A percentile compares a stretch with the other conserved stretches of the same genome.
phyloP scores from a whole-genome alignment of 345 rosid species.

The Heritiera littoralis region DNA sequence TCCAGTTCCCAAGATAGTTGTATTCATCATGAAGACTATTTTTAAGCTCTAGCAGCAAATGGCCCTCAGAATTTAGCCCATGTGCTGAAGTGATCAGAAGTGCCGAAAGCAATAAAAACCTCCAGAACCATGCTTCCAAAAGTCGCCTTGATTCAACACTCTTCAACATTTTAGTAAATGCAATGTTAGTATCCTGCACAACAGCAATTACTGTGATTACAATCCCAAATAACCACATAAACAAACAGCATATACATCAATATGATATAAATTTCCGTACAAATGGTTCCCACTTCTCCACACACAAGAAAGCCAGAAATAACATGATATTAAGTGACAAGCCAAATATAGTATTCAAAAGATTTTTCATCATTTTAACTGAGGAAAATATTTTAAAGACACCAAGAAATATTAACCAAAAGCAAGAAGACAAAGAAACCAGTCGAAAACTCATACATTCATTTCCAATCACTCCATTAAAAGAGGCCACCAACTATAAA shows the following conservation, averaged over 20 bases:
- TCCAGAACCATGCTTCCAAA: constrained; percentile 37
- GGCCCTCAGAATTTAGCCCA: constrained; percentile 74
- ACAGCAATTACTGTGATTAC: background rate
- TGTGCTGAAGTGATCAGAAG: constrained; percentile 46
- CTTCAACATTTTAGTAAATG: constrained; percentile 28
- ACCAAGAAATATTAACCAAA: background rate
- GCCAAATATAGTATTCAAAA: background rate
- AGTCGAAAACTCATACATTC: background rate
- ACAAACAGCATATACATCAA: background rate
- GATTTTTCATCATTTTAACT: background rate
- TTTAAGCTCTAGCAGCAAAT: constrained; percentile 61
- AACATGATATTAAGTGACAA: background rate
- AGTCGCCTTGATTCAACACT: constrained; percentile 23
- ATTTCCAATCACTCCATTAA: background rate
- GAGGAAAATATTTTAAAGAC: background rate
- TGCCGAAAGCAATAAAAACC: constrained; percentile 35
- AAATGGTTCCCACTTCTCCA: background rate
- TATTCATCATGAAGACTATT: constrained; percentile 51
- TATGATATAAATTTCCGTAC: background rate
- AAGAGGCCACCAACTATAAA: background rate
- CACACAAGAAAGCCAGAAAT: background rate
- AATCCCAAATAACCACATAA: constrained; percentile 7
- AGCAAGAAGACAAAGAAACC: background rate
- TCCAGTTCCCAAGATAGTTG: constrained; percentile 63
- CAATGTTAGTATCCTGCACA: constrained; percentile 31